Conservation (phyloP, 495 filamentous ascomycete genomes). For the Filosporella fistucella region DNA sequence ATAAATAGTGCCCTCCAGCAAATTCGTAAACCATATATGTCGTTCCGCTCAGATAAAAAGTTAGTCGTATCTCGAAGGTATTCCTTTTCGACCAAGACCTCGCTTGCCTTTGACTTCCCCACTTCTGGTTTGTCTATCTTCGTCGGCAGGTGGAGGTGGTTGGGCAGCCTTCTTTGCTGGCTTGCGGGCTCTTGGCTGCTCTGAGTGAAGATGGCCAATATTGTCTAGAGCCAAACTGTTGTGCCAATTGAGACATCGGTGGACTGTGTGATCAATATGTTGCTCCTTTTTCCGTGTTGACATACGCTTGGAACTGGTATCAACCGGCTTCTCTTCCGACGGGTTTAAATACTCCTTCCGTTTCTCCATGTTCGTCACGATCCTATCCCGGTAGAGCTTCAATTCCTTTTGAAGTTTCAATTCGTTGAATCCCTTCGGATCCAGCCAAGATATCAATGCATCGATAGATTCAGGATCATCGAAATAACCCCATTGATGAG, state of each 20-base stretch:
- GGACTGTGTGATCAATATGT: slow-evolving; percentile 47
- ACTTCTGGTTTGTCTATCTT: slow-evolving; percentile 33
- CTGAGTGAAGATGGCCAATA: slow-evolving; percentile 76
- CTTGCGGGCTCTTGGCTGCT: slow-evolving; percentile 64
- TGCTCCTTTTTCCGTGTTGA: slow-evolving; percentile 72
- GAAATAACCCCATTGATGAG: slow-evolving; percentile 86
- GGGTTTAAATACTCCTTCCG: slow-evolving; percentile 65
- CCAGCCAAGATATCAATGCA: slow-evolving; percentile 80
- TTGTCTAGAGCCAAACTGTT: slow-evolving; percentile 75
- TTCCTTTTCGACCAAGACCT: slow-evolving; percentile 32
- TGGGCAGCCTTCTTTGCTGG: slow-evolving; percentile 44
- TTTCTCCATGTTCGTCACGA: slow-evolving; percentile 73
- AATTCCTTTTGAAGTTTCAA: slow-evolving; percentile 82
- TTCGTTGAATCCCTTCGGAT: slow-evolving; percentile 78
- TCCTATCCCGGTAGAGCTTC: slow-evolving; percentile 67
- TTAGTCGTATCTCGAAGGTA: slow-evolving; percentile 14
- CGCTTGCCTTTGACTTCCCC: slow-evolving; percentile 39
- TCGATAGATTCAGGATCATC: slow-evolving; percentile 75
- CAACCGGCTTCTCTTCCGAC: slow-evolving; percentile 44
- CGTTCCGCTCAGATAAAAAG: no score
- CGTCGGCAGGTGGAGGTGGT: slow-evolving; percentile 10
- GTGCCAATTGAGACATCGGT: slow-evolving; percentile 77
- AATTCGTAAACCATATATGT: no score
- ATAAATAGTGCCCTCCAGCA: no score
- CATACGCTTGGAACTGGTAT: slow-evolving; percentile 53